Evolutionary conservation across 495 filamentous ascomycete genomes (phyloP).

Genomic region (Rostrohypoxylon terebratum): DNA sequence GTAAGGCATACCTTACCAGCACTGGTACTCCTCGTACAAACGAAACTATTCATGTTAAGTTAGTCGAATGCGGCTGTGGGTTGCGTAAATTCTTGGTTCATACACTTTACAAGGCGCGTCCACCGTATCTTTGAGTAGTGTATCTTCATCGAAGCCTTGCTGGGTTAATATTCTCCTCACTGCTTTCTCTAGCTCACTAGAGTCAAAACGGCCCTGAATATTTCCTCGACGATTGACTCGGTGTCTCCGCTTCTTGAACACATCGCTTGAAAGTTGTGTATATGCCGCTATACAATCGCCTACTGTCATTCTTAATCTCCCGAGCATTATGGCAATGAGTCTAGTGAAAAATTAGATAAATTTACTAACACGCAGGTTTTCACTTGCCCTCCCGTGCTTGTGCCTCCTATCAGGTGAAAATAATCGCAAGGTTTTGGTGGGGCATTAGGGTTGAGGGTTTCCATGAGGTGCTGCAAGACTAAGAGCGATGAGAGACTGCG

Average conservation of each 20-base stretch:
- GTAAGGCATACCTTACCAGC: not conserved
- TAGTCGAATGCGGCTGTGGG: not conserved
- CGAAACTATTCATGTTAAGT: not conserved
- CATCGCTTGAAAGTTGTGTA: not conserved
- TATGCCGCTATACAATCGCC: not conserved
- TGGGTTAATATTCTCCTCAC: not conserved
- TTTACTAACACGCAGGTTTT: not conserved
- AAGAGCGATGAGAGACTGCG: not conserved
- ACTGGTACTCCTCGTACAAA: not conserved
- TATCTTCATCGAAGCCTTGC: not conserved
- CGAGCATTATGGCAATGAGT: not conserved
- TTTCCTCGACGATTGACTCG: not conserved
- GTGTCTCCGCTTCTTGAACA: not conserved
- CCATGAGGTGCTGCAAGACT: not conserved
- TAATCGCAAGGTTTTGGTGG: not conserved
- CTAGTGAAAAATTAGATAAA: not conserved
- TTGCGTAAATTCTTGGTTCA: not conserved
- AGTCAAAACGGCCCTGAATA: not conserved
- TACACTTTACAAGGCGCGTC: not conserved
- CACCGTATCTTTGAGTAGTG: not conserved
- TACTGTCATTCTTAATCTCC: not conserved
- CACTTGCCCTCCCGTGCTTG: not conserved
- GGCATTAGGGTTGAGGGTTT: not conserved
- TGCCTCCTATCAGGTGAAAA: not conserved
- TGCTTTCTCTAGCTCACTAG: not conserved